These are phyloP conservation scores for Mortierella claussenii DNA, from an alignment of 192 early-diverging fungal genomes.

Conservation along the genomic window DNA sequence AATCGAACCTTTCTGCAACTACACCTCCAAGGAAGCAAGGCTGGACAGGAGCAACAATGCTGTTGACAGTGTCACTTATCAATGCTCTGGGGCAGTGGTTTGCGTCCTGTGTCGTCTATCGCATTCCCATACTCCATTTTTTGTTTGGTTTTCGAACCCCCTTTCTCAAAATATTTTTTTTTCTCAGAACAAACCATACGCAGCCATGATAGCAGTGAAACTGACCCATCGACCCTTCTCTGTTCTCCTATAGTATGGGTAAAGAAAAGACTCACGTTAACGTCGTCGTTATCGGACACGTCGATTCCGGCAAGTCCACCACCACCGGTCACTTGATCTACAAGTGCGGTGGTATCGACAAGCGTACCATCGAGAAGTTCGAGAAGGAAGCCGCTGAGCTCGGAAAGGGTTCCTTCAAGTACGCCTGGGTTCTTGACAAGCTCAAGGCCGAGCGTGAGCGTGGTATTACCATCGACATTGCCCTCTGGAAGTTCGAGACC, in stretches of 20 bases:
- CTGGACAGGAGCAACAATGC: no score
- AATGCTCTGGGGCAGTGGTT: no score
- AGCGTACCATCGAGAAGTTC: constrained; percentile 99
- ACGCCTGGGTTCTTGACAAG: constrained; percentile 99
- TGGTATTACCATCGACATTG: constrained; percentile 98
- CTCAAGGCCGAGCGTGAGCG: constrained; percentile 99
- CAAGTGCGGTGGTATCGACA: constrained; percentile 99
- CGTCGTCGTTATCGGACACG: constrained; percentile 98
- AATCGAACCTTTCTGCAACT: no score
- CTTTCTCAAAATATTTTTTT: constrained; percentile 11
- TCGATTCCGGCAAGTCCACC: constrained; percentile 99
- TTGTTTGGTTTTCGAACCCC: not conserved
- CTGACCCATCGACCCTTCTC: constrained; percentile 93
- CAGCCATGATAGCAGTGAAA: constrained; percentile 49
- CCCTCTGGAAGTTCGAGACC: constrained; percentile 95
- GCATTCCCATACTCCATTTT: not conserved
- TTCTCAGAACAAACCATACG: not conserved
- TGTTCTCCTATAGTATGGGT: constrained; percentile 25
- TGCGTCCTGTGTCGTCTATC: not conserved
- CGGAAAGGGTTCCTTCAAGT: constrained; percentile 99
- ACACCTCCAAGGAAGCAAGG: no score
- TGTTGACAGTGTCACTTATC: no score
- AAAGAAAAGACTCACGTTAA: constrained; percentile 94
- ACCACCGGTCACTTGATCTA: constrained; percentile 99
- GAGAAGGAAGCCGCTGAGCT: constrained; percentile 98